Evolutionary conservation across 306 rosid genomes (phyloP).

Genomic region (Vicia sativa): DNA sequence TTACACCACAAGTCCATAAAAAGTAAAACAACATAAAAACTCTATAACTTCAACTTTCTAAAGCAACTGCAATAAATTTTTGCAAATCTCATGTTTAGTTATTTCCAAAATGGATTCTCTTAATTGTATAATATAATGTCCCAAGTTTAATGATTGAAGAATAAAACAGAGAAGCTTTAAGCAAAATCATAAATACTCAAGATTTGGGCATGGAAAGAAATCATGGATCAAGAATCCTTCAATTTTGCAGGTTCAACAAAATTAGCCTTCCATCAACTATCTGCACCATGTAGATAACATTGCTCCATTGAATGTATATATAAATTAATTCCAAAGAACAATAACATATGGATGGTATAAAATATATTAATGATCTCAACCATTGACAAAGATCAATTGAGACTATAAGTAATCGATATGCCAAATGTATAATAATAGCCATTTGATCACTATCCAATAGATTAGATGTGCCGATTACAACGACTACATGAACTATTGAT

Average conservation of each 20-base stretch:
- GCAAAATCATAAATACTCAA: not conserved
- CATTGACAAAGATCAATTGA: not conserved
- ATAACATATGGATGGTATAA: conserved; percentile 7
- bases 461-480: not conserved
- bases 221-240: conserved; percentile 26
- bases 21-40: not conserved
- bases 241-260: conserved; percentile 63
- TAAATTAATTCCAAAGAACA: conserved; percentile 20
- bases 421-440: not conserved
- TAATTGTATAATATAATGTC: not conserved
- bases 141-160: not conserved
- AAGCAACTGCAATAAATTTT: not conserved
- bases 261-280: conserved; percentile 70
- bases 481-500: not conserved
- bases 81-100: not conserved
- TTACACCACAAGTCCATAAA: not conserved
- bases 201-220: not conserved
- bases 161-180: not conserved
- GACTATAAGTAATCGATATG: not conserved
- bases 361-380: not conserved
- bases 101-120: not conserved
- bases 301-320: not conserved
- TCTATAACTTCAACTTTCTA: not conserved
- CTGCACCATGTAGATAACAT: conserved; percentile 45
- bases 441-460: not conserved